These are phyloP conservation scores for Lentinus tigrinus DNA, from an alignment of 768 basidiomycete species.

Conservation along the genomic window DNA sequence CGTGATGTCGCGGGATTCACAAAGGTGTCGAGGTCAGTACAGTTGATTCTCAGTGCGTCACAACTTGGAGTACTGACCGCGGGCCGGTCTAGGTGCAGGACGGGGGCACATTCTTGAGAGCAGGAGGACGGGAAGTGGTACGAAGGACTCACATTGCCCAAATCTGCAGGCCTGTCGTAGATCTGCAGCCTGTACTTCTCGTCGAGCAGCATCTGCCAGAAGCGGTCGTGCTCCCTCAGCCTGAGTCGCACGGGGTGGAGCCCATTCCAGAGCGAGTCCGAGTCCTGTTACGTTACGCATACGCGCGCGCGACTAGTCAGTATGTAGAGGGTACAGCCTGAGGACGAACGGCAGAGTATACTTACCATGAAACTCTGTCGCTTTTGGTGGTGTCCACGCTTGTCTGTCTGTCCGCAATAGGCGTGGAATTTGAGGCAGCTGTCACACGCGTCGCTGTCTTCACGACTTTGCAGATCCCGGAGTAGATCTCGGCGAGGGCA, in stretches of 20 bases:
- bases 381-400: not conserved
- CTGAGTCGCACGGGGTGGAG: slow-evolving; percentile 72
- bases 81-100: no score
- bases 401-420: not conserved
- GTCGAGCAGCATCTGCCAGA: slow-evolving; percentile 91
- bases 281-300: no score
- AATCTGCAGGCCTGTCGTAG: slow-evolving; percentile 72
- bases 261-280: slow-evolving; percentile 70
- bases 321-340: no score
- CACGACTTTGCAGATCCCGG: slow-evolving; percentile 62
- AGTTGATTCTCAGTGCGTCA: no score
- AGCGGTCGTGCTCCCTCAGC: slow-evolving; percentile 71
- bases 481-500: slow-evolving; percentile 73
- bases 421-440: not conserved
- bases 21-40: no score
- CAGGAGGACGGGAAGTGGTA: not conserved
- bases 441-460: not conserved
- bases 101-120: no score
- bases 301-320: not conserved
- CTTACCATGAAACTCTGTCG: no score
- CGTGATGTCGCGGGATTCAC: no score
- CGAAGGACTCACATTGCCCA: slow-evolving; percentile 72
- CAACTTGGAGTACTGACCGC: no score
- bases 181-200: slow-evolving; percentile 81
- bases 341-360: slow-evolving; percentile 55